These are phyloP conservation scores for Arthrinium phaeospermum DNA, from an alignment of 2,329 filamentous ascomycete species.

Conservation along the genomic window DNA sequence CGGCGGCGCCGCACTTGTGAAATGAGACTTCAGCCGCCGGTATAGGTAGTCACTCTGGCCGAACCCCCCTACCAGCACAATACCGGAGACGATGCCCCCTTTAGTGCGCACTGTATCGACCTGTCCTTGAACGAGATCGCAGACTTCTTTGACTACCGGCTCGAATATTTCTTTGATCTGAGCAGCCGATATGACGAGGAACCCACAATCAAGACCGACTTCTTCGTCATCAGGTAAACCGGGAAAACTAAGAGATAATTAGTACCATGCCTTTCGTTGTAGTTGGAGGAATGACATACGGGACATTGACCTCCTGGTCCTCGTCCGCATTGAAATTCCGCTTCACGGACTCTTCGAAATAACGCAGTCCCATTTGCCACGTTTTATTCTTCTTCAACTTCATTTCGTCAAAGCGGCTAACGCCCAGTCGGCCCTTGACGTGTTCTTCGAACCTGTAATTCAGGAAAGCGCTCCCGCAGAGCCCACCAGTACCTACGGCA, in stretches of 20 bases:
- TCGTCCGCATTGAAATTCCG: constrained; percentile 83
- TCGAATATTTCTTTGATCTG: constrained; percentile 78
- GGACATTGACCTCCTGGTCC: constrained; percentile 77
- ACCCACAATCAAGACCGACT: constrained; percentile 75
- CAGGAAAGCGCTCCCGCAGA: constrained; percentile 80
- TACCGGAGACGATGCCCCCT: constrained; percentile 70
- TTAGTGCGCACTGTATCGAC: constrained; percentile 67
- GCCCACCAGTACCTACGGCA: constrained; percentile 77
- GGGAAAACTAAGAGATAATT: constrained; percentile 59
- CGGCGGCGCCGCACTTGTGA: constrained; percentile 62
- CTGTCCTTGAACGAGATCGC: constrained; percentile 71
- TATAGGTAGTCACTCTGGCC: constrained; percentile 81
- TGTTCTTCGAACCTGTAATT: constrained; percentile 84
- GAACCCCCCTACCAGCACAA: constrained; percentile 82
- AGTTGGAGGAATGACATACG: constrained; percentile 50
- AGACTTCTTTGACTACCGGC: constrained; percentile 74
- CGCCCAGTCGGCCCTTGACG: constrained; percentile 70
- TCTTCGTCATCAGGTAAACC: constrained; percentile 78
- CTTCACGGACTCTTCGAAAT: constrained; percentile 87
- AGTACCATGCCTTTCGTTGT: neutral
- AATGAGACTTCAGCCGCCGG: constrained; percentile 71
- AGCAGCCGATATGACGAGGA: constrained; percentile 72
- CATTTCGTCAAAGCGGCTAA: constrained; percentile 73
- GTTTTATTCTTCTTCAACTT: constrained; percentile 78
- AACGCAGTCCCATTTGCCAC: constrained; percentile 79